A percentile compares a stretch with the other conserved stretches of the same genome.
phyloP scores from a whole-genome alignment of 495 filamentous ascomycete genomes.

The Cudoniella acicularis region DNA sequence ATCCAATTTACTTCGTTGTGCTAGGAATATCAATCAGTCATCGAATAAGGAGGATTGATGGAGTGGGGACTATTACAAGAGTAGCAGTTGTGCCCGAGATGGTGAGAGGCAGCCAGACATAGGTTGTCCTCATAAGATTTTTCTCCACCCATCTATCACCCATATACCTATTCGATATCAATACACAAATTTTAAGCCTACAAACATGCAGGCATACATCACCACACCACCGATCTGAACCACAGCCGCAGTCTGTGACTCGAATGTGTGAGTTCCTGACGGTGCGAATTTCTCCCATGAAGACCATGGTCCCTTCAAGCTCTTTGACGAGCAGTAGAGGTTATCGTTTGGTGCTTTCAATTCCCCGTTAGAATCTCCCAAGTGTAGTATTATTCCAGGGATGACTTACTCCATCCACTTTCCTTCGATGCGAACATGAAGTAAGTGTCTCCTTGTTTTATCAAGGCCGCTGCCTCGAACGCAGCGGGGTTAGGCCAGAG shows the following conservation, averaged over 20 bases:
- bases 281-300: constrained; percentile 57
- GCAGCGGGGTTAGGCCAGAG: constrained; percentile 29
- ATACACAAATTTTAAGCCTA: constrained; percentile 34
- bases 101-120: constrained; percentile 62
- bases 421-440: constrained; percentile 47
- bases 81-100: constrained; percentile 51
- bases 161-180: constrained; percentile 53
- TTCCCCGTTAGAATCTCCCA: constrained; percentile 7
- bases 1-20: constrained; percentile 52
- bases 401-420: constrained; percentile 28
- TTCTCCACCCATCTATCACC: constrained; percentile 60
- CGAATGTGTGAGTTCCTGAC: constrained; percentile 41
- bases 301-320: constrained; percentile 45
- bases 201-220: constrained; percentile 17
- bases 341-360: constrained; percentile 58
- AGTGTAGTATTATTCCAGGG: no score
- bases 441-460: constrained; percentile 46
- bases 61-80: constrained; percentile 28
- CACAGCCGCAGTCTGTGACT: constrained; percentile 23
- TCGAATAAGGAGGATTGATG: not conserved
- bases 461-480: constrained; percentile 42
- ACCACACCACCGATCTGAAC: constrained; percentile 16
- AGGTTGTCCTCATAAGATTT: constrained; percentile 58
- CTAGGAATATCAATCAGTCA: constrained; percentile 16
- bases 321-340: constrained; percentile 39